Conservation (phyloP, 2,329 filamentous ascomycete genomes). For the Tricladium varicosporioides region DNA sequence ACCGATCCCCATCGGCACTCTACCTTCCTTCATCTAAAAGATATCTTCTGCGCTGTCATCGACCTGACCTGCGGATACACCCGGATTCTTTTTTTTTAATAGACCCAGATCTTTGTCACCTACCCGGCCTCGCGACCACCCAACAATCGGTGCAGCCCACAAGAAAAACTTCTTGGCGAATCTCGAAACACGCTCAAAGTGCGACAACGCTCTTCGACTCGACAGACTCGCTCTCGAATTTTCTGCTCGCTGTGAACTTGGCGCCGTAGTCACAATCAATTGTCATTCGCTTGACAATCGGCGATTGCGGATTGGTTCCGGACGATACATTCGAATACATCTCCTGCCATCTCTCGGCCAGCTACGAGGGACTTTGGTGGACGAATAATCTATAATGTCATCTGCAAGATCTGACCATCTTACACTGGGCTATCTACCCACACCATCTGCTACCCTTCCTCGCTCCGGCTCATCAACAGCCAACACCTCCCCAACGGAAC, state of each 20-base stretch:
- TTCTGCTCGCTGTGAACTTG: constrained; percentile 1
- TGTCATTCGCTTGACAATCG: constrained; percentile 8
- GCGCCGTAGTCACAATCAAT: constrained; percentile 7
- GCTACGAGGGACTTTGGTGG: constrained; percentile 27
- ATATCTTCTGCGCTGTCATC: constrained; percentile 23
- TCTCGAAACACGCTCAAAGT: neutral
- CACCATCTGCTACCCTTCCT: constrained; percentile 30
- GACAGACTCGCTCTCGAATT: constrained; percentile 1
- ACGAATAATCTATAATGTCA: constrained; percentile 83
- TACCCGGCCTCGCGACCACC: constrained; percentile 11
- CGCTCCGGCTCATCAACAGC: constrained; percentile 74
- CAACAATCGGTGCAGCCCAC: constrained; percentile 16
- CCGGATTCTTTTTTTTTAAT: constrained; percentile 24
- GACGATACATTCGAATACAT: constrained; percentile 26
- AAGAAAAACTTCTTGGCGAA: neutral
- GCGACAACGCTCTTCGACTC: neutral
- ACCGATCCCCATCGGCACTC: constrained; percentile 31
- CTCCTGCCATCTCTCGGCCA: constrained; percentile 29
- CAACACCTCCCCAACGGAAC: constrained; percentile 77
- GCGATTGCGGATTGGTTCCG: constrained; percentile 7
- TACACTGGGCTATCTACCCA: constrained; percentile 75
- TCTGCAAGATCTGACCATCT: constrained; percentile 82
- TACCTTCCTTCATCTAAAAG: constrained; percentile 21
- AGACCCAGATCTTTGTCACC: constrained; percentile 20
- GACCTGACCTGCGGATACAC: constrained; percentile 20